Evolutionary conservation across 1,139 yeast species (phyloP), one percentile per base, ranked within the genome.

Genomic region (Yamadazyma dushanensis): DNA sequence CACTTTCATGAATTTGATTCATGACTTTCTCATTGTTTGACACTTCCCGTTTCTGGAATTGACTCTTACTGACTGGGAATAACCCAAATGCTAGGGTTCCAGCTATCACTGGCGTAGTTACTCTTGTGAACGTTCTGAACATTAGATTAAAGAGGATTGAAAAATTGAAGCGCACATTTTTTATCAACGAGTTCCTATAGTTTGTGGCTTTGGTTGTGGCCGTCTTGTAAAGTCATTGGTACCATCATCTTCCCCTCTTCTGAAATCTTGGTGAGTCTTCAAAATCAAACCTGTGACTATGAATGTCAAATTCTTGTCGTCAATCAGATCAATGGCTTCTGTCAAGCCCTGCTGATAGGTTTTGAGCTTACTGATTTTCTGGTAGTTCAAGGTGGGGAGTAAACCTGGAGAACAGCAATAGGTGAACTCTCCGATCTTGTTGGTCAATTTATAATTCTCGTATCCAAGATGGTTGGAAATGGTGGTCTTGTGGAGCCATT

Each of bases 41-140:
- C n/a, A 54, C 36, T 18, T 56, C 46, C 23, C 51, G 46, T 9
- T 44, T 41, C 33, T 48, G 49, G 36, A 55, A 49, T 6, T 57
- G 56, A 29, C 73, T 61, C 56, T 71, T 67, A 2, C 63, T 63
- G 1, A 61, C 41, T 34, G 77, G 63, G 61, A 78, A 66, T 41
- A 67, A 32, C 2, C 66, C 66, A 34, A 71, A 62, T 1, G 83
- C 84, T 0, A 63, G 49, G 0, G 70, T 73, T 39, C 79, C 73
- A 3, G 73, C 74, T 1, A 59, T 47, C 3, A 70, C 36, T 0
- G 80, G 76, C 2, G 50, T 41, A 4, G 59, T 49, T 15, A 47
- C 36, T 41, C 65, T 49, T 8, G 57, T 51, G 18, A 58, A 18
- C 15, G 55, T 42, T 43, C 51, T 57, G 28, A 61, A 47, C 65